Base-by-base conservation (phyloP, 2,329 filamentous ascomycete genomes). In the Fusarium fujikuroi region DNA sequence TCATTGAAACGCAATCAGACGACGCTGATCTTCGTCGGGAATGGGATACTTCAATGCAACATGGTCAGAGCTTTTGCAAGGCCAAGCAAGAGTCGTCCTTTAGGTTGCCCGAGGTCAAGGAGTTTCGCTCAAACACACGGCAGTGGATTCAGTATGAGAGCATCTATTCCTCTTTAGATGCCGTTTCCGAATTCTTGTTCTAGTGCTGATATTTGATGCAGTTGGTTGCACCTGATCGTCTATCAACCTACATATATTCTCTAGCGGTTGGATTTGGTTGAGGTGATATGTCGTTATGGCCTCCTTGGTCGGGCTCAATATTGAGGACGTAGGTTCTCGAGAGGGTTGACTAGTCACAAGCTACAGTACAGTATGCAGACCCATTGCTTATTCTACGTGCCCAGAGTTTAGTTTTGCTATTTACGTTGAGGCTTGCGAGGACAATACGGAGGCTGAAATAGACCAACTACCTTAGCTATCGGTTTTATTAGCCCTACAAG, bases 141-240 rank as follows among this genome's bases (percentile, higher is more conserved):
- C 39, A 63, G 64, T 69, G 74, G 70, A 66, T 50, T 61, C 40
- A n/a, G n/a, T 32, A 23, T 43, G 25, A 53, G 40, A 57, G 46
- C n/a, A 42, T 61, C 56, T 63, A 66, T 53, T 40, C 65, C 36
- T 19, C 64, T 52, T 70, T 53, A 43, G 64, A 64, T 60, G 53
- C 66, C 56, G 73, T 75, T 73, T 61, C 72, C 68, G 65, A 72
- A 52, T 60, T 60, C 66, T 50, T 74, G 70, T 77, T 76, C 74
- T 76, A 77, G 75, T 64, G 70, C 40, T 47, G 39, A 37, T 34
- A 37, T 34, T 40, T 37, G 36, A 47, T 40, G 19, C 16, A 47
- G 46, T 47, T 46, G 28, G 44, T 34, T 39, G 44, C 30, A 21
- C n/a, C 43, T 64, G 49, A 57, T 58, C 16, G 23, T 23, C 50